Base-by-base conservation (phyloP, 2,329 filamentous ascomycete species). In the Fusarium brachygibbosum region DNA sequence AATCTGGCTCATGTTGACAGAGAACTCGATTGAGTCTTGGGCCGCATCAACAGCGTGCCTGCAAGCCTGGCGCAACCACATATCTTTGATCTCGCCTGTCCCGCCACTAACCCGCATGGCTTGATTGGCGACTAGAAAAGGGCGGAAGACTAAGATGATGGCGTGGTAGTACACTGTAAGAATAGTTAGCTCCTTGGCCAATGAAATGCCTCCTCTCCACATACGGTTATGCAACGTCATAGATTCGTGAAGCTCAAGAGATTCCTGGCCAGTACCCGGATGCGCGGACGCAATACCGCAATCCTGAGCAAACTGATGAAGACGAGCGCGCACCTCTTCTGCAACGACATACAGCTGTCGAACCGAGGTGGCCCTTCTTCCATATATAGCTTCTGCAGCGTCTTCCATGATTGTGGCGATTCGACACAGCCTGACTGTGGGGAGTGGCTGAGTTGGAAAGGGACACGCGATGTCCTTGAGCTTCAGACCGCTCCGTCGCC, bases 401-500 rank as follows among this genome's bases (percentile, higher is more conserved):
- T 50, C 46, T 16, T 50, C 46, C 46, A 50, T 50, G 7, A 50
- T 50, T 7, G 3, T 35, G 4, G 46, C 46, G 6, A 50, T 37
- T 2, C 23, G 32, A 3, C 34, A 50, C 0, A 28, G 21, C 11
- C 23, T 50, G 1, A 28, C 32, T 4, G 6, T 19, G 3, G 46
- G 17, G 1, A 19, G 46, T n/a, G 46, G 32, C 17, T 37, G 23
- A 3, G 46, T 50, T 6, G 46, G 46, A 4, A 50, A 50, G 6
- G 46, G 46, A 16, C 32, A 50, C 4, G 21, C 17, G 17, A 50
- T 50, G 3, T 50, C 46, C 3, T n/a, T 35, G 2, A 50, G 17
- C 17, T 35, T 37, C 1, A 50, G 3, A 3, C 32, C 12, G 21
- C 46, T 38, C 14, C 13, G 21, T 1, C 46, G 46, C 1, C 46